Conservation (phyloP, 2,329 filamentous ascomycete genomes). For the Biscogniauxia mediterranea region DNA sequence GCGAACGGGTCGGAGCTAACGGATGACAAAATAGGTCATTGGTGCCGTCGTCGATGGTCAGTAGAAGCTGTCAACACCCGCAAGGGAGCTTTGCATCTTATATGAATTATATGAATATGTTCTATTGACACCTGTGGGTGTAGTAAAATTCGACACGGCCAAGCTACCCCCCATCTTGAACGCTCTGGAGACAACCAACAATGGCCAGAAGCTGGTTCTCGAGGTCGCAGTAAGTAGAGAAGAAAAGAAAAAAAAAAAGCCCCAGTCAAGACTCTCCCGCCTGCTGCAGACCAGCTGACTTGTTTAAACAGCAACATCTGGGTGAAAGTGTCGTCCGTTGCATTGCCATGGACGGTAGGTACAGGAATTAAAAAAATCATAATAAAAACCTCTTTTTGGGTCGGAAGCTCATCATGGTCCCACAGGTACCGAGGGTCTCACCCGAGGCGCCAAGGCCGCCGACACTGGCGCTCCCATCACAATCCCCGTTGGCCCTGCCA, state of each 20-base stretch:
- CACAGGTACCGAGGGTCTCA: constrained; percentile 96
- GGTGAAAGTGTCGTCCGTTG: constrained; percentile 98
- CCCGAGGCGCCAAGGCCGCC: constrained; percentile 79
- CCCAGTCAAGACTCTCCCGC: constrained; percentile 10
- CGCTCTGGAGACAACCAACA: constrained; percentile 87
- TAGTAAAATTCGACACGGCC: constrained; percentile 95
- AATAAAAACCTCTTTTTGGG: constrained; percentile 18
- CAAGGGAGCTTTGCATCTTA: constrained; percentile 6
- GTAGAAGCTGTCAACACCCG: constrained; percentile 38
- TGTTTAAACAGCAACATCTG: constrained; percentile 80
- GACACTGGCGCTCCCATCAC: constrained; percentile 96
- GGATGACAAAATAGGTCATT: constrained; percentile 75
- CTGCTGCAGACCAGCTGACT: constrained; percentile 34
- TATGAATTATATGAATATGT: background rate
- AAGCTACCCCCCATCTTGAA: constrained; percentile 97
- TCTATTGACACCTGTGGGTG: constrained; percentile 33
- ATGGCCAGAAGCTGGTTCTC: constrained; percentile 89
- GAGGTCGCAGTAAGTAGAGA: constrained; percentile 79
- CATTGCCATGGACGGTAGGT: constrained; percentile 99
- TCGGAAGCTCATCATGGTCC: constrained; percentile 25
- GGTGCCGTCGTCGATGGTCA: constrained; percentile 98
- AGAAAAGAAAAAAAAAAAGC: constrained; percentile 5
- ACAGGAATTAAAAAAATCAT: background rate
- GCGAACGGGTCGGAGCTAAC: constrained; percentile 32
- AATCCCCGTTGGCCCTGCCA: constrained; percentile 90